Conservation (phyloP, 352 stramenopile species). For the Thraustotheca clavata region DNA sequence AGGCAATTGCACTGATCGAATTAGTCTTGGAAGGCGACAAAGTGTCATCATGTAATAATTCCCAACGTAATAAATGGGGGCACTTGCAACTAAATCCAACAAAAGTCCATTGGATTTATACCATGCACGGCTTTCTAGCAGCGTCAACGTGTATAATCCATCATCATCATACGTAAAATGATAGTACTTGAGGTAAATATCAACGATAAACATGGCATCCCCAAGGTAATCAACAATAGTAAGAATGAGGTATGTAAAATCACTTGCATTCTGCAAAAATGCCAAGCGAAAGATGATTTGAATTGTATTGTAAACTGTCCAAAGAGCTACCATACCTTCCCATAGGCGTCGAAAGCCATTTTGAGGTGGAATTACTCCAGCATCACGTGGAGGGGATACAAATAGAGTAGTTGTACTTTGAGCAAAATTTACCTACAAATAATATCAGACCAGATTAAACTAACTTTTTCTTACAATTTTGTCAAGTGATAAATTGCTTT, state of each 20-base stretch:
- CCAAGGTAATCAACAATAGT: slow-evolving; percentile 34
- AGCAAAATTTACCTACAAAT: slow-evolving; percentile 33
- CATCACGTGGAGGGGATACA: not conserved
- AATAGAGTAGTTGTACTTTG: slow-evolving; percentile 17
- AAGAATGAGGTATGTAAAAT: slow-evolving; percentile 22
- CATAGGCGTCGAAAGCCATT: slow-evolving; percentile 41
- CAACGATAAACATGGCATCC: slow-evolving; percentile 33
- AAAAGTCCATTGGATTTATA: slow-evolving; percentile 37
- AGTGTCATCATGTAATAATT: slow-evolving; percentile 48
- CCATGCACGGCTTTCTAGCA: slow-evolving; percentile 32
- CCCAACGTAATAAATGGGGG: slow-evolving; percentile 62
- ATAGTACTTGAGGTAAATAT: slow-evolving; percentile 66
- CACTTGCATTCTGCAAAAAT: slow-evolving; percentile 37
- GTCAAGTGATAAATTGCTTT: slow-evolving; percentile 22
- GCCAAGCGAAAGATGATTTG: slow-evolving; percentile 61
- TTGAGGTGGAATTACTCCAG: not conserved
- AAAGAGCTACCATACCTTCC: slow-evolving; percentile 40
- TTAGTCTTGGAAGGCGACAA: slow-evolving; percentile 43
- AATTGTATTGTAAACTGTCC: slow-evolving; percentile 60
- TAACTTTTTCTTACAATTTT: slow-evolving; percentile 37
- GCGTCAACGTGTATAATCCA: slow-evolving; percentile 40
- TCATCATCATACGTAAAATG: slow-evolving; percentile 63
- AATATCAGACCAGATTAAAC: slow-evolving; percentile 35
- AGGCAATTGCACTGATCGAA: slow-evolving; percentile 36
- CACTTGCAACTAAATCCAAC: slow-evolving; percentile 34